Percentiles rank a stretch among this genome's conserved stretches.
phyloP scores from a whole-genome alignment of 257 asterid species.

The Solanum arcanum region DNA sequence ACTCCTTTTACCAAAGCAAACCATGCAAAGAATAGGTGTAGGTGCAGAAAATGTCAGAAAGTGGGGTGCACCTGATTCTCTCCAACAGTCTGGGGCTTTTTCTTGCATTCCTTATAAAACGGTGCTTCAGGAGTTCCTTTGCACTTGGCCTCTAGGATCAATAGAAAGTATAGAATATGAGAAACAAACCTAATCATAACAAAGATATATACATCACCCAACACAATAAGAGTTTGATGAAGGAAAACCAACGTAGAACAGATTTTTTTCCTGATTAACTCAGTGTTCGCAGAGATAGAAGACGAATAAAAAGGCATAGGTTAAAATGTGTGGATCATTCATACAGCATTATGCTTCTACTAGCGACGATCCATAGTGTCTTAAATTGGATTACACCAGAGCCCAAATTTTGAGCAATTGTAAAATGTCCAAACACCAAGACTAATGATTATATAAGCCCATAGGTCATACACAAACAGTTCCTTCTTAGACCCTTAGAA shows the following conservation, averaged over 20 bases:
- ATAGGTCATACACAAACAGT: background rate
- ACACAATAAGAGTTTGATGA: background rate
- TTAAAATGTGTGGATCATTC: background rate
- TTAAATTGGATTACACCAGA: background rate
- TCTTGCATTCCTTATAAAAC: conserved; percentile 80
- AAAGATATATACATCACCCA: background rate
- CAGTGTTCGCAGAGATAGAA: background rate
- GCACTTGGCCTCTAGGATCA: conserved; percentile 82
- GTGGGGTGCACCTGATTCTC: conserved; percentile 65
- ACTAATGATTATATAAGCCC: background rate
- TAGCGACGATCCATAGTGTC: background rate
- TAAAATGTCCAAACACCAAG: background rate
- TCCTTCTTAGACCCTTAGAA: background rate
- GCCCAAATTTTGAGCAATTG: background rate
- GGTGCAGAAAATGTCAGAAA: background rate
- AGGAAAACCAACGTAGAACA: background rate
- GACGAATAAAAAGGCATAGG: background rate
- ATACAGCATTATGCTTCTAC: background rate
- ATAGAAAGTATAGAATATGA: background rate
- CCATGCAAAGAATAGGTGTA: background rate
- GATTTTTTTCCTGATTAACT: background rate
- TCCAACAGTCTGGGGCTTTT: conserved; percentile 91
- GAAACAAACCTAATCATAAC: background rate
- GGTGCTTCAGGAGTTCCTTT: conserved; percentile 87
- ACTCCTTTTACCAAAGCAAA: background rate